These are phyloP conservation scores for Pleurotus pulmonarius DNA, from an alignment of 768 basidiomycete species.

Conservation along the genomic window DNA sequence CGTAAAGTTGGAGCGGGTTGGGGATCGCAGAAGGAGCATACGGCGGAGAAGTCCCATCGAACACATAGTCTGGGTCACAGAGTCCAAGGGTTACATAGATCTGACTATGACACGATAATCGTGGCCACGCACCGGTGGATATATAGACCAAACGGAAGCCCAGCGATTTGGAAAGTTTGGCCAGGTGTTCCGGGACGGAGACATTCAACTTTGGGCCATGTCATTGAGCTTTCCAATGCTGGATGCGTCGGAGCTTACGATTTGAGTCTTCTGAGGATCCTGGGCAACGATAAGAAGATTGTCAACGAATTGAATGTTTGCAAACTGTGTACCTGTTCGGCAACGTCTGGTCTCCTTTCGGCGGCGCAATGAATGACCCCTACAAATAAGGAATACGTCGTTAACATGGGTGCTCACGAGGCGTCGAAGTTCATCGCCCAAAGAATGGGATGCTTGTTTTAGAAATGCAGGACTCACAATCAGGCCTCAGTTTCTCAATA, in stretches of 20 bases:
- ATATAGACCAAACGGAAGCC: constrained; percentile 83
- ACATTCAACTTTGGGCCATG: constrained; percentile 66
- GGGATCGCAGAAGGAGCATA: constrained; percentile 72
- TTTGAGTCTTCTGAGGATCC: constrained; percentile 66
- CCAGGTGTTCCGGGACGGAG: constrained; percentile 68
- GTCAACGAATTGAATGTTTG: no score
- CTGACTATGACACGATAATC: no score
- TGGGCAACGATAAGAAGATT: constrained; percentile 18
- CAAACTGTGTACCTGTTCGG: constrained; percentile 64
- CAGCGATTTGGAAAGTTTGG: constrained; percentile 56
- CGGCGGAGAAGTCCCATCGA: constrained; percentile 89
- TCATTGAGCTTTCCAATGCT: not conserved
- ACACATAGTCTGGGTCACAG: constrained; percentile 76
- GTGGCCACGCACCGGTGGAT: constrained; percentile 60
- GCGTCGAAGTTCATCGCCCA: not conserved
- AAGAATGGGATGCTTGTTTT: constrained; percentile 5
- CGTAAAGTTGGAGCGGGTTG: constrained; percentile 89
- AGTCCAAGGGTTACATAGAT: no score
- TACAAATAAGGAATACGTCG: constrained; percentile 20
- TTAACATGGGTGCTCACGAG: not conserved
- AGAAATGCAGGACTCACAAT: constrained; percentile 50
- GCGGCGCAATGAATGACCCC: constrained; percentile 96
- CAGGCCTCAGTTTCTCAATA: constrained; percentile 57
- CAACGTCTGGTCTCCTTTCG: constrained; percentile 89
- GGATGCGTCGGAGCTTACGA: constrained; percentile 35